Percentiles rank a stretch among this genome's conserved stretches.
Conservation (phyloP, 164 flowering plant genomes). For the Magnolia changhungtana region DNA sequence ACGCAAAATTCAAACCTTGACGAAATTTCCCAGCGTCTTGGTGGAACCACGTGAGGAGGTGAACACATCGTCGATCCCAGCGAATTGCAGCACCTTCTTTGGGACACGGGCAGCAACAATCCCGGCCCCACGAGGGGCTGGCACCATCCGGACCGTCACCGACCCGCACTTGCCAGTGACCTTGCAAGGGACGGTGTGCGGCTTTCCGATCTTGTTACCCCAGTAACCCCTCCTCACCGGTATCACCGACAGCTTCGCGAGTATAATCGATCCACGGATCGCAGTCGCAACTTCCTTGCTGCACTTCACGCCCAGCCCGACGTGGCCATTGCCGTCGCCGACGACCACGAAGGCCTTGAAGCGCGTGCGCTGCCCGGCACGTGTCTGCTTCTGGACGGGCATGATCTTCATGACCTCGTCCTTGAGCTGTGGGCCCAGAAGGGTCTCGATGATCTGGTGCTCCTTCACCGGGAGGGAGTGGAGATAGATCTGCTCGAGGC, state of each 20-base stretch:
- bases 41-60: slow-evolving; percentile 82
- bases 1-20: slow-evolving; percentile 44
- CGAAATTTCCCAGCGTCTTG: slow-evolving; percentile 82
- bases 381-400: slow-evolving; percentile 87
- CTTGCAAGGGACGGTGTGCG: slow-evolving; percentile 82
- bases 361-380: slow-evolving; percentile 80
- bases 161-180: slow-evolving; percentile 89
- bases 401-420: slow-evolving; percentile 92
- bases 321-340: slow-evolving; percentile 75
- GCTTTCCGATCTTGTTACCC: slow-evolving; percentile 90
- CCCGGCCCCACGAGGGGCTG: slow-evolving; percentile 82
- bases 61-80: slow-evolving; percentile 84
- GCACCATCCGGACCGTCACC: slow-evolving; percentile 81
- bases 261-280: slow-evolving; percentile 65
- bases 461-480: slow-evolving; percentile 76
- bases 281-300: slow-evolving; percentile 83
- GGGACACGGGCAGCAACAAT: slow-evolving; percentile 88
- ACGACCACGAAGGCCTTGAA: slow-evolving; percentile 89
- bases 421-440: slow-evolving; percentile 51
- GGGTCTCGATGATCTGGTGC: slow-evolving; percentile 59
- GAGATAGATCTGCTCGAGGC: slow-evolving; percentile 67
- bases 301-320: slow-evolving; percentile 82
- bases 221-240: slow-evolving; percentile 83
- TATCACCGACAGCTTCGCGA: slow-evolving; percentile 70
- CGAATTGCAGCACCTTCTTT: slow-evolving; percentile 87